Evolutionary conservation across 208 protist genomes (phyloP).

Genomic region (Crithidia acanthocephali): DNA sequence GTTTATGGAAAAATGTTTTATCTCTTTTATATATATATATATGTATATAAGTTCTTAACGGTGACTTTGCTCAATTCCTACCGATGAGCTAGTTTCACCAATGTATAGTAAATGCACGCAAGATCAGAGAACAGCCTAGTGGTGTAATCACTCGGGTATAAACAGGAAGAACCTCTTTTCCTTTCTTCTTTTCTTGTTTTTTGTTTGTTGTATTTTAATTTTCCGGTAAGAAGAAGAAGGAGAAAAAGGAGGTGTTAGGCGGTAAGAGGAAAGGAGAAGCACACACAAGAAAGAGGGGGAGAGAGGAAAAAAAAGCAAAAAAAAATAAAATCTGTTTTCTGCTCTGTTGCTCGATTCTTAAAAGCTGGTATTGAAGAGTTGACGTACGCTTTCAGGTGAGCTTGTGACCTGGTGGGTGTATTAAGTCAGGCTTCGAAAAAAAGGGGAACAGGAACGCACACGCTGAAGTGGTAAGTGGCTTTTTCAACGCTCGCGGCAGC

Average conservation of each 20-base stretch:
- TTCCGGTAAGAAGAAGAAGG: not conserved
- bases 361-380: not conserved
- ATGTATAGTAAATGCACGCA: not conserved
- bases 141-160: not conserved
- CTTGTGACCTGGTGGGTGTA: not conserved
- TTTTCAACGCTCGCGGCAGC: not conserved
- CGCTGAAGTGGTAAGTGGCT: not conserved
- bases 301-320: not conserved
- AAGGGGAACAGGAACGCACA: not conserved
- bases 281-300: not conserved
- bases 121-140: not conserved
- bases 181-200: slow-evolving; percentile 1
- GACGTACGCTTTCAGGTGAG: not conserved
- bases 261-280: not conserved
- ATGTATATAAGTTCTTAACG: no score
- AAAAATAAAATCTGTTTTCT: not conserved
- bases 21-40: no score
- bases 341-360: not conserved
- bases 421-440: not conserved
- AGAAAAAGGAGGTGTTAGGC: not conserved
- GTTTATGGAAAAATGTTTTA: not conserved
- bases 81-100: not conserved
- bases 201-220: not conserved
- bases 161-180: not conserved
- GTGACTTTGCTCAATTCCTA: not conserved